phyloP scores from a whole-genome alignment of 2,329 filamentous ascomycete species.

The Ploettnerulaceae sp. region DNA sequence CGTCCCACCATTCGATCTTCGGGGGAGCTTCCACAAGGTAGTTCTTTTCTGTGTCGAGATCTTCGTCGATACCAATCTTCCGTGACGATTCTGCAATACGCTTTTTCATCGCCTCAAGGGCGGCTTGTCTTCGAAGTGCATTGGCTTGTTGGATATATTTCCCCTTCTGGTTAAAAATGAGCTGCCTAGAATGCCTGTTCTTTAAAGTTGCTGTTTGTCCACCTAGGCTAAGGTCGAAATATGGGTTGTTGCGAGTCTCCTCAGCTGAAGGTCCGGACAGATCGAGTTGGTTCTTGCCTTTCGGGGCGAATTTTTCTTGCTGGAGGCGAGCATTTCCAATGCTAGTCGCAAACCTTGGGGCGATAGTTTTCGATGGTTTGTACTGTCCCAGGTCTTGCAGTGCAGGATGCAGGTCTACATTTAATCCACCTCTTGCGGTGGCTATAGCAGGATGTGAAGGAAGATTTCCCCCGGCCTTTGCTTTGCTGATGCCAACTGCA shows the following conservation, averaged over 20 bases:
- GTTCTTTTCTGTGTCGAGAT: slow-evolving; percentile 80
- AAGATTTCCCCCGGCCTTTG: slow-evolving; percentile 40
- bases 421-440: slow-evolving; percentile 39
- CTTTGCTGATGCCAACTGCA: slow-evolving; percentile 55
- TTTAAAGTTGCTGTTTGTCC: slow-evolving; percentile 54
- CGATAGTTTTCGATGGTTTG: slow-evolving; percentile 38
- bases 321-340: slow-evolving; percentile 37
- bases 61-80: slow-evolving; percentile 91
- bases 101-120: slow-evolving; percentile 91
- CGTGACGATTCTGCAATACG: slow-evolving; percentile 81
- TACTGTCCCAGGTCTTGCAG: slow-evolving; percentile 53
- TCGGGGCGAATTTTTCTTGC: slow-evolving; percentile 39
- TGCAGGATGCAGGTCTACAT: slow-evolving; percentile 54
- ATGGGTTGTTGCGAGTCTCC: slow-evolving; percentile 68
- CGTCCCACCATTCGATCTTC: slow-evolving; percentile 96
- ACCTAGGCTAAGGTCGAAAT: slow-evolving; percentile 69
- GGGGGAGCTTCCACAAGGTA: slow-evolving; percentile 82
- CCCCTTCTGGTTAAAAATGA: slow-evolving; percentile 90
- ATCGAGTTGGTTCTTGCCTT: slow-evolving; percentile 47
- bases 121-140: slow-evolving; percentile 79
- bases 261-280: slow-evolving; percentile 53
- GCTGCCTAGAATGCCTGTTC: slow-evolving; percentile 64
- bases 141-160: slow-evolving; percentile 96
- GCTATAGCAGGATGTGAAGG: slow-evolving; percentile 34
- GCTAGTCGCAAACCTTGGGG: slow-evolving; percentile 37